Evolutionary conservation across 176 grass and related monocot species (phyloP), one percentile per base, ranked within the genome.

Genomic region (Rhynchospora breviuscula): DNA sequence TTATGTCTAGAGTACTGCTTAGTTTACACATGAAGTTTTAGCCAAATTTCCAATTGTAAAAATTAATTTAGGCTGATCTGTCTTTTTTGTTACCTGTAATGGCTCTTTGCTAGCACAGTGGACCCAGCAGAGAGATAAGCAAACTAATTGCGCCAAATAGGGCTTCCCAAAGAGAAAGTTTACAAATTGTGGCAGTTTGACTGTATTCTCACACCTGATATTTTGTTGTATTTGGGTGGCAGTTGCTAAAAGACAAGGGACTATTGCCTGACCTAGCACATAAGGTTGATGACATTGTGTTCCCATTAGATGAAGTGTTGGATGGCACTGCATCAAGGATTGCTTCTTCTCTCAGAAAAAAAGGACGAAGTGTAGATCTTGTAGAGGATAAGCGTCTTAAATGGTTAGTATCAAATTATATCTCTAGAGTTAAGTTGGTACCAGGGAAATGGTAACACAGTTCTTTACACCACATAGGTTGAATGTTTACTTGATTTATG

Each of bases 181-280:
- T 54, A 19, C 46, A 29, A 25, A 76, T 25, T 54, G 49, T 76
- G 48, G 84, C 9, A 22, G 85, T n/a, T 56, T 25, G 85, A 33
- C 63, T 59, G 65, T 13, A 14, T 45, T 10, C 22, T 79, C 31
- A 25, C n/a, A 46, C 33, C 49, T 51, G 73, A 82, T 76, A 84
- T 12, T 25, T 75, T 88, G 75, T 19, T 87, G 11, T 76, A 14
- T 49, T 77, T 77, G 22, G 56, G 54, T 77, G 72, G 53, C 87
- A 94, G 94, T 87, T 97, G 53, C 85, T 97, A 53, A 94, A 91
- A 78, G 92, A 98, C 63, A 97, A 94, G 84, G 88, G 73, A 13
- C 79, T 94, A 54, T 78, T 93, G 73, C 92, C 92, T 84, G 87
- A 88, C 83, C 70, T 92, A 53, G 63, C 65, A n/a, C 88, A 83